Evolutionary conservation across 2,329 filamentous ascomycete genomes (phyloP).

Genomic region (Erysiphe pulchra): DNA sequence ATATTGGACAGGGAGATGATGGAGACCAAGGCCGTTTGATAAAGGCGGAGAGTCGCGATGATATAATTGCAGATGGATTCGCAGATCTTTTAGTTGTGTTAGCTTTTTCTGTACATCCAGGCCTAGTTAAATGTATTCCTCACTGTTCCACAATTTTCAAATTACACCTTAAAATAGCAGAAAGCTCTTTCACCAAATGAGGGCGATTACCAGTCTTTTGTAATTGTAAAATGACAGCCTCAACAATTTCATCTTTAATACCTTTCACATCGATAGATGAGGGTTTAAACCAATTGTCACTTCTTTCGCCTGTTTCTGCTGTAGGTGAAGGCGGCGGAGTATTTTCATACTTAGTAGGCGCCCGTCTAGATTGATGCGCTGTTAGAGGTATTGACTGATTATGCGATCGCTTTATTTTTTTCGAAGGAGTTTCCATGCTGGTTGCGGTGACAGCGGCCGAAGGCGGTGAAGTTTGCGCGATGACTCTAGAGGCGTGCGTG

Average conservation of each 20-base stretch:
- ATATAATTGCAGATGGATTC: slow-evolving; percentile 86
- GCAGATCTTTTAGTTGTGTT: slow-evolving; percentile 42
- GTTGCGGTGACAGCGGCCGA: slow-evolving; percentile 6
- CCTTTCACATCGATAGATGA: slow-evolving; percentile 50
- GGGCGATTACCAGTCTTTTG: slow-evolving; percentile 78
- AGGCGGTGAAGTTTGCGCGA: slow-evolving; percentile 16
- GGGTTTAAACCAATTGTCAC: slow-evolving; percentile 18
- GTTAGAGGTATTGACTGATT: slow-evolving; percentile 20
- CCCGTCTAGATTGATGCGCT: slow-evolving; percentile 17
- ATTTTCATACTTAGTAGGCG: slow-evolving; percentile 28
- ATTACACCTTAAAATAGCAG: slow-evolving; percentile 42
- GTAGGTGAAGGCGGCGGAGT: slow-evolving; percentile 60
- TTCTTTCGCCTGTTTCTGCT: slow-evolving; percentile 12
- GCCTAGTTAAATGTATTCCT: neutral
- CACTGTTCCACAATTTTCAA: slow-evolving; percentile 81
- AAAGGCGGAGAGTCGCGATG: slow-evolving; percentile 70
- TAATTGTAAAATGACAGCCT: slow-evolving; percentile 67
- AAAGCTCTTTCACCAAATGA: slow-evolving; percentile 83
- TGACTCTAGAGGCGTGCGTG: slow-evolving; percentile 31
- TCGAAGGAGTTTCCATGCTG: slow-evolving; percentile 19
- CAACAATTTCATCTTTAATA: slow-evolving; percentile 88
- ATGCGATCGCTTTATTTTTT: slow-evolving; percentile 62
- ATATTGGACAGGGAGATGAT: slow-evolving; percentile 58
- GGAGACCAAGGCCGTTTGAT: slow-evolving; percentile 68
- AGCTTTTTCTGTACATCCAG: too few relatives aligned